Conservation (phyloP, 148 eudicot species). For the Chenopodium suecicum region DNA sequence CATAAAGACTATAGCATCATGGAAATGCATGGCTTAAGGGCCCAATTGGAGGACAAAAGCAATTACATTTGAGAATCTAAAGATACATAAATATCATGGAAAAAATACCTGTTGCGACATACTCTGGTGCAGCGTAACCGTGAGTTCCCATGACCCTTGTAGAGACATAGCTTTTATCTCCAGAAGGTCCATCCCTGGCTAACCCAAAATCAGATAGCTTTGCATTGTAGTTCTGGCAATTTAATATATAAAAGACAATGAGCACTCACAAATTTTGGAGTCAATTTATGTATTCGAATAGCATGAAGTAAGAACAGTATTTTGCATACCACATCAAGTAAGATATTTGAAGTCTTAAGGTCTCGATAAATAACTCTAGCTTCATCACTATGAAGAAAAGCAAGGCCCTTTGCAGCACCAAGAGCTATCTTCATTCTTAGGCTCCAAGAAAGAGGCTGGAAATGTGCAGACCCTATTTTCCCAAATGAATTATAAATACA, state of each 20-base stretch:
- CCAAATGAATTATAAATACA: neutral
- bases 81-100: neutral
- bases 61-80: neutral
- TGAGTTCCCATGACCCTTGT: conserved; percentile 65
- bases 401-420: conserved; percentile 39
- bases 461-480: conserved; percentile 30
- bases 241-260: neutral
- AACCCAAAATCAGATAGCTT: conserved; percentile 67
- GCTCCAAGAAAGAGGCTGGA: conserved; percentile 36
- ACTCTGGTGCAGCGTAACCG: conserved; percentile 70
- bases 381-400: conserved; percentile 38
- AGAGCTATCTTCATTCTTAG: conserved; percentile 31
- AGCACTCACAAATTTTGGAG: neutral
- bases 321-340: conserved; percentile 33
- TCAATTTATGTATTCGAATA: neutral
- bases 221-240: conserved; percentile 55
- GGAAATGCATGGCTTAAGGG: no score
- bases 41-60: neutral
- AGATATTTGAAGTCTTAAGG: conserved; percentile 33
- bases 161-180: conserved; percentile 61
- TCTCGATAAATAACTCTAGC: conserved; percentile 34
- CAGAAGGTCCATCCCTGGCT: conserved; percentile 69
- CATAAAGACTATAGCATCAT: no score
- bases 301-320: conserved; percentile 4
- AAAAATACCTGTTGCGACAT: conserved; percentile 54